Evolutionary conservation across 2,329 filamentous ascomycete genomes (phyloP).

Genomic region (Calonectria henricotiae): DNA sequence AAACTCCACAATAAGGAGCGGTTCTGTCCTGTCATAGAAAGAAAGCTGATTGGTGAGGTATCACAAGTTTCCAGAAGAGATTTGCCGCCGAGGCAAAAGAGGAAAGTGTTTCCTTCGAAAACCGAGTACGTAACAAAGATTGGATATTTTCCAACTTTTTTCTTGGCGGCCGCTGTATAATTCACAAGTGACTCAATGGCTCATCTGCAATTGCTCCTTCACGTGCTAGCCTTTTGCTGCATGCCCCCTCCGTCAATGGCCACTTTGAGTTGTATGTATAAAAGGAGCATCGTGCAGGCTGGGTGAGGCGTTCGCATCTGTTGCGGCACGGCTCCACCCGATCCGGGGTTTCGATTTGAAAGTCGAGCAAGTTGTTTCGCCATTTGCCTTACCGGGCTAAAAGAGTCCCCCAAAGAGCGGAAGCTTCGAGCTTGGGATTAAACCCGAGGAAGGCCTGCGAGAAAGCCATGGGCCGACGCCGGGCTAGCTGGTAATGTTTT

Average conservation of each 20-base stretch:
- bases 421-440: neutral
- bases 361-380: neutral
- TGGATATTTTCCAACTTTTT: too few species aligned
- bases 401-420: neutral
- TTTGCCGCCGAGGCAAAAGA: too few species aligned
- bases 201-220: neutral
- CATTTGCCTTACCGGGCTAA: neutral
- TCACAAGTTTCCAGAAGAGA: too few species aligned
- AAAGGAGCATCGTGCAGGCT: neutral
- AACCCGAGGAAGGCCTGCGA: conserved; percentile 1
- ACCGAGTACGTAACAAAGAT: too few species aligned
- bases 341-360: neutral
- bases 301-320: neutral
- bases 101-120: too few species aligned
- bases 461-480: conserved; percentile 17
- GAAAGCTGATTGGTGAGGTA: too few species aligned
- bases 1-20: too few species aligned
- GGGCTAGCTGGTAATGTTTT: conserved; percentile 29
- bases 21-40: too few species aligned
- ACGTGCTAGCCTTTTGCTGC: too few species aligned
- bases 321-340: conserved; percentile 9
- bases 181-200: neutral
- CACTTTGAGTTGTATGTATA: neutral
- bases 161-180: neutral
- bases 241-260: neutral